phyloP scores from a whole-genome alignment of 2,329 filamentous ascomycete species.

The Aspergillus ochraceus region DNA sequence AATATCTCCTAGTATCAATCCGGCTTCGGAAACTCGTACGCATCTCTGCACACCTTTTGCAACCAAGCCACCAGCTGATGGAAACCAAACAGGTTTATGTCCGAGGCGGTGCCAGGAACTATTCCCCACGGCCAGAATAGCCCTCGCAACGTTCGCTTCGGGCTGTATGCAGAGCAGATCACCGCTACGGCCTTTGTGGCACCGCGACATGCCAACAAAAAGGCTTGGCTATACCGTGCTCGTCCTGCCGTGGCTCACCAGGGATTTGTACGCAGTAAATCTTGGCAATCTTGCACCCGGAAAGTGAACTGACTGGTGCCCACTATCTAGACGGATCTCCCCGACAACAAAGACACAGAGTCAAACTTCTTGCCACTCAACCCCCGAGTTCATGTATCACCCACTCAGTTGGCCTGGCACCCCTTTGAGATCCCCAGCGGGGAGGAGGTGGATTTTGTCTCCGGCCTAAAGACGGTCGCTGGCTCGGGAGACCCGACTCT shows the following conservation, averaged over 20 bases:
- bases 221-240: slow-evolving; percentile 60
- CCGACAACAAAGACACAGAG: slow-evolving; percentile 36
- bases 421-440: slow-evolving; percentile 53
- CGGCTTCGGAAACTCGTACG: slow-evolving; percentile 55
- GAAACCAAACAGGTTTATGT: slow-evolving; percentile 30
- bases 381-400: slow-evolving; percentile 55
- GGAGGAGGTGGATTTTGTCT: slow-evolving; percentile 57
- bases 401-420: slow-evolving; percentile 59
- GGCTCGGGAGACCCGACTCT: slow-evolving; percentile 58
- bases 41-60: slow-evolving; percentile 14
- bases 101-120: slow-evolving; percentile 41
- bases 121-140: slow-evolving; percentile 40
- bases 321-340: slow-evolving; percentile 47
- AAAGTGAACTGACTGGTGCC: neutral
- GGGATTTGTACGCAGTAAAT: slow-evolving; percentile 43
- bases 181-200: slow-evolving; percentile 62
- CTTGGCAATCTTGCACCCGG: slow-evolving; percentile 3
- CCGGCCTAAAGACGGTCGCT: slow-evolving; percentile 55
- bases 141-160: slow-evolving; percentile 35
- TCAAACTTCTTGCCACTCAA: slow-evolving; percentile 42
- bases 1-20: slow-evolving; percentile 50
- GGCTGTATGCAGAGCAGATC: slow-evolving; percentile 45
- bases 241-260: slow-evolving; percentile 57
- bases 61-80: slow-evolving; percentile 28
- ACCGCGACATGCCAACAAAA: slow-evolving; percentile 57